Base-by-base conservation (phyloP, 2,329 filamentous ascomycete species). In the Apiospora koreana region DNA sequence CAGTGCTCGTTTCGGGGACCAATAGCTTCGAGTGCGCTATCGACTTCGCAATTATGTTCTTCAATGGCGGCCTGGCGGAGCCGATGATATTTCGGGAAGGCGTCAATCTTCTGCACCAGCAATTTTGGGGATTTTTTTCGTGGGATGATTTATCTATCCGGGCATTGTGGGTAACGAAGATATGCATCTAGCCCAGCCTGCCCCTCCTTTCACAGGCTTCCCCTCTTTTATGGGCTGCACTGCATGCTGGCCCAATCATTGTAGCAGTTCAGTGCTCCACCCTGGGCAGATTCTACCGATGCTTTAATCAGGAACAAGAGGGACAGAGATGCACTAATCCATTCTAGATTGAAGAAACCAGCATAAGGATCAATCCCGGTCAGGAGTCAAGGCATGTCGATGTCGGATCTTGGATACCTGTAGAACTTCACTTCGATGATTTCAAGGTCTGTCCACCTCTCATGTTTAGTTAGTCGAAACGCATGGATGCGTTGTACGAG, bases 11-110 rank as follows among this genome's bases (percentile, higher is more conserved):
- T 38, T 25, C 38, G 64, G 38, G 42, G 28, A 66, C 54, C 54
- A 62, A 62, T 38, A 62, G 54, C 54, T 62, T 62, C 54, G 54
- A 62, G 54, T 62, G 35, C 31, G 54, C 54, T 62, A 62, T 62
- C 54, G 54, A 62, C 54, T 62, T 62, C 54, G 54, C 54, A 62
- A 62, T 62, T 62, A 62, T 62, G 54, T 62, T 66, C 42, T 66
- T 66, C 64, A 43, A 43, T 45, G 41, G 64, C 64, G 64, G 38
- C 64, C 64, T 66, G 38, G 64, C 38, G 64, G 64, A 66, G 64
- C 42, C 64, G 64, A 42, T 66, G 64, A 14, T 66, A 66, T 45
- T 45, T 43, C 38, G 38, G 64, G 64, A 38, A 62, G 54, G 54
- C 54, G 25, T 62, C 54, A 62, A 62, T 62, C 54, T 62, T 62